These are phyloP conservation scores for Aspergillus ellipticus DNA, from an alignment of 495 filamentous ascomycete species.

Conservation along the genomic window DNA sequence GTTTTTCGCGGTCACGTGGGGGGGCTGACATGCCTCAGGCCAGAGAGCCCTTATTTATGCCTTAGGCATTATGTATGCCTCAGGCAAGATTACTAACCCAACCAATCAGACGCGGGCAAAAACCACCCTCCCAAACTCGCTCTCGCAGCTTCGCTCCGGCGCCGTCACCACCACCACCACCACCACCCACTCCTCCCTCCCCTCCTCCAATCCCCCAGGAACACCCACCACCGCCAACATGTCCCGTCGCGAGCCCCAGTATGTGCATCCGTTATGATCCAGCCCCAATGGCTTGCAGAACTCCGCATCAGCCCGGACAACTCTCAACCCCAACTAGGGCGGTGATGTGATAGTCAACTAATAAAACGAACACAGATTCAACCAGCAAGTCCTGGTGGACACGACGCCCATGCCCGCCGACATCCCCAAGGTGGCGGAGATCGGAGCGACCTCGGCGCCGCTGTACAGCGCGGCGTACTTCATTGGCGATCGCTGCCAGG, in stretches of 20 bases:
- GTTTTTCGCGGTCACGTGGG: not conserved
- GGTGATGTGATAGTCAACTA: not conserved
- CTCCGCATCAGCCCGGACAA: constrained; percentile 3
- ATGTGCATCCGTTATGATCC: constrained; percentile 11
- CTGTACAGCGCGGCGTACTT: constrained; percentile 92
- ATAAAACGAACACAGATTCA: constrained; percentile 64
- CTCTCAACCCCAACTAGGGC: constrained; percentile 17
- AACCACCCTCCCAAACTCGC: constrained; percentile 13
- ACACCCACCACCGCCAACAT: constrained; percentile 39
- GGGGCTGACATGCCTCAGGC: not conserved
- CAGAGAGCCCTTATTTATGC: not conserved
- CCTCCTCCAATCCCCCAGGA: constrained; percentile 16
- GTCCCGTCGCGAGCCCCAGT: constrained; percentile 49
- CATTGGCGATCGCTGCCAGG: constrained; percentile 89
- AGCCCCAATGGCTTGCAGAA: not conserved
- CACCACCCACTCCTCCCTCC: constrained; percentile 22
- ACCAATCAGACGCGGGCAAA: constrained; percentile 21
- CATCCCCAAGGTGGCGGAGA: constrained; percentile 87
- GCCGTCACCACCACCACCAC: constrained; percentile 23
- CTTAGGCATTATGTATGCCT: not conserved
- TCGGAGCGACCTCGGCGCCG: constrained; percentile 87
- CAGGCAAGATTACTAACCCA: not conserved
- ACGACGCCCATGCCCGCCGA: constrained; percentile 88
- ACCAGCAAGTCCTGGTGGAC: constrained; percentile 88
- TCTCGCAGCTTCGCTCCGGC: not conserved